phyloP scores from a whole-genome alignment of 495 filamentous ascomycete species.

The Xeromyces bisporus region DNA sequence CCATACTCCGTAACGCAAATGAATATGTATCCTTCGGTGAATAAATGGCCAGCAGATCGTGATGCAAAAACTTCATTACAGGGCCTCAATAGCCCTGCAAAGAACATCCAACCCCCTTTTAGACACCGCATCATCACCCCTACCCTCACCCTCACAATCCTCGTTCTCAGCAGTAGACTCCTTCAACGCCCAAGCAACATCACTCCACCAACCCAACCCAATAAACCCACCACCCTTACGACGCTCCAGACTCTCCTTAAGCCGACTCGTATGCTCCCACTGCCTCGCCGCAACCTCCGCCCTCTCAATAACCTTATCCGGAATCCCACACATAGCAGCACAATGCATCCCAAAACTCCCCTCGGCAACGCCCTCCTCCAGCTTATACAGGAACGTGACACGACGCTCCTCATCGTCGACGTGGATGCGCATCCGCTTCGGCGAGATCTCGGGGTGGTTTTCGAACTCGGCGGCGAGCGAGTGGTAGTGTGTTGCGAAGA shows the following conservation, averaged over 20 bases:
- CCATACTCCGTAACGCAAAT: too few relatives aligned
- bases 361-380: slow-evolving; percentile 90
- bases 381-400: slow-evolving; percentile 88
- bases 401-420: slow-evolving; percentile 72
- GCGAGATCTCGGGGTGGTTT: slow-evolving; percentile 67
- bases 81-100: slow-evolving; percentile 55
- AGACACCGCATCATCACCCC: slow-evolving; percentile 22
- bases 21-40: too few relatives aligned
- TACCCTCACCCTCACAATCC: too few relatives aligned
- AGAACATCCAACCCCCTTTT: slow-evolving; percentile 52
- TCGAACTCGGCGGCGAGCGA: slow-evolving; percentile 81
- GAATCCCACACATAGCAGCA: slow-evolving; percentile 92
- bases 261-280: slow-evolving; percentile 85
- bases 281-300: slow-evolving; percentile 82
- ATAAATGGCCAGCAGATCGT: too few relatives aligned
- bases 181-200: slow-evolving; percentile 67
- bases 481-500: slow-evolving; percentile 98
- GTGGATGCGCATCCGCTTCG: slow-evolving; percentile 81
- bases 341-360: slow-evolving; percentile 99
- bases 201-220: slow-evolving; percentile 78
- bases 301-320: slow-evolving; percentile 60
- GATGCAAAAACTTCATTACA: slow-evolving; percentile 36
- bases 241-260: slow-evolving; percentile 76
- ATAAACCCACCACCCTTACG: slow-evolving; percentile 60
- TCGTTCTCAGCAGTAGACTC: slow-evolving; percentile 29